Evolutionary conservation across 495 filamentous ascomycete genomes (phyloP).

Genomic region (Podospora conica): DNA sequence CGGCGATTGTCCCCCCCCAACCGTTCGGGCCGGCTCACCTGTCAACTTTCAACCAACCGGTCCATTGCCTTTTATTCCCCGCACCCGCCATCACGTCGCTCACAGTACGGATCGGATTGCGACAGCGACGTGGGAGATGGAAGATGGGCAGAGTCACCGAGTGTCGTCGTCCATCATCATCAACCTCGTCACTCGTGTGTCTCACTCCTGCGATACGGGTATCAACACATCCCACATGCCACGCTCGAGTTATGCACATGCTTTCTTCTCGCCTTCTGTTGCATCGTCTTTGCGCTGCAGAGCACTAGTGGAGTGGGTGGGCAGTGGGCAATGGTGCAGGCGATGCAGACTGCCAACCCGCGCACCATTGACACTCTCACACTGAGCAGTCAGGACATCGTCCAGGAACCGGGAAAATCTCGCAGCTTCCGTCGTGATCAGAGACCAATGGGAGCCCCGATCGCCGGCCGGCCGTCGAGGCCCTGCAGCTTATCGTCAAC

Average conservation of each 20-base stretch:
- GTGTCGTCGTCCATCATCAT: background rate
- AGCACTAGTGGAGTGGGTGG: too few relatives aligned
- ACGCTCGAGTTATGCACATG: background rate
- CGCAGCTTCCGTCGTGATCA: background rate
- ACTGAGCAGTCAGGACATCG: background rate
- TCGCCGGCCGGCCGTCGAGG: background rate
- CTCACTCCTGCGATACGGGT: too few relatives aligned
- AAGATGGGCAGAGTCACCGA: too few relatives aligned
- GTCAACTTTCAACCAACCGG: background rate
- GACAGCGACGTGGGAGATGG: too few relatives aligned
- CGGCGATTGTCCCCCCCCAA: background rate
- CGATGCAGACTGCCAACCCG: background rate
- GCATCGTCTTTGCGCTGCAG: background rate
- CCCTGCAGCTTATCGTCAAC: background rate
- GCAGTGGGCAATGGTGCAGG: background rate
- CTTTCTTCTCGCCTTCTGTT: background rate
- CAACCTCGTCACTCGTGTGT: background rate
- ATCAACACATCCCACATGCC: too few relatives aligned
- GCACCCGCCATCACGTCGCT: background rate
- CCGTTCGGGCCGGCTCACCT: background rate
- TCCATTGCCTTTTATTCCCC: background rate
- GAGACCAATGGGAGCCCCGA: background rate
- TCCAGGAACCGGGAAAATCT: background rate
- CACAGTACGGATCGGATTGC: background rate
- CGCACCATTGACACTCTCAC: background rate